Conservation (phyloP, 1,139 yeast species). For the Hyphopichia wangnamkhiaoensis region DNA sequence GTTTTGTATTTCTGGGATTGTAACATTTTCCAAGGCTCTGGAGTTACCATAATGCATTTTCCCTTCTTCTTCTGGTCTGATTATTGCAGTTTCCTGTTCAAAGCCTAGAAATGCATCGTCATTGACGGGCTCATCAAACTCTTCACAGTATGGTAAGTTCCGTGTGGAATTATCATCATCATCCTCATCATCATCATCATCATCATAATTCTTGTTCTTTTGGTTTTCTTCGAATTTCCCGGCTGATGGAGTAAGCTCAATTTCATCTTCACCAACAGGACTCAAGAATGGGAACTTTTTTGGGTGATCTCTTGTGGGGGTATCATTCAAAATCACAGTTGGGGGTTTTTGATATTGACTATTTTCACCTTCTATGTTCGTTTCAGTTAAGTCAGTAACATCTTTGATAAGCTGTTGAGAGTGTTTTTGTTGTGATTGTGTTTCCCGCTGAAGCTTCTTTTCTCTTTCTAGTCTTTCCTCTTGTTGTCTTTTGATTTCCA, state of each 20-base stretch:
- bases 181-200: not conserved
- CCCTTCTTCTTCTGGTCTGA: constrained; percentile 8
- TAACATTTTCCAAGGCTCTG: no score
- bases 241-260: not conserved
- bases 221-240: not conserved
- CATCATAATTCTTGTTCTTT: not conserved
- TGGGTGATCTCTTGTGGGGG: constrained; percentile 1
- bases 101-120: constrained; percentile 23
- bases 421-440: not conserved
- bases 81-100: constrained; percentile 21
- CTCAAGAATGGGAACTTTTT: constrained; percentile 7
- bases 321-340: not conserved
- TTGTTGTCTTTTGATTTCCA: constrained; percentile 28
- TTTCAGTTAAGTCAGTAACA: no score
- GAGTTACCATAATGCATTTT: no score
- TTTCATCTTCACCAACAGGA: constrained; percentile 14
- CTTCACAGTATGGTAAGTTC: constrained; percentile 22
- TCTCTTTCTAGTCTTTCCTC: constrained; percentile 7
- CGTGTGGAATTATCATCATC: not conserved
- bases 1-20: no score
- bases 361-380: not conserved
- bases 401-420: not conserved
- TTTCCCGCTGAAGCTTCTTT: constrained; percentile 1
- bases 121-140: constrained; percentile 26
- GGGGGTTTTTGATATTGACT: constrained; percentile 1